A percentile compares a stretch with the other conserved stretches of the same genome.
These are phyloP conservation scores for Eucalyptus tenuipes DNA, from an alignment of 345 rosid species.

Conservation along the genomic window DNA sequence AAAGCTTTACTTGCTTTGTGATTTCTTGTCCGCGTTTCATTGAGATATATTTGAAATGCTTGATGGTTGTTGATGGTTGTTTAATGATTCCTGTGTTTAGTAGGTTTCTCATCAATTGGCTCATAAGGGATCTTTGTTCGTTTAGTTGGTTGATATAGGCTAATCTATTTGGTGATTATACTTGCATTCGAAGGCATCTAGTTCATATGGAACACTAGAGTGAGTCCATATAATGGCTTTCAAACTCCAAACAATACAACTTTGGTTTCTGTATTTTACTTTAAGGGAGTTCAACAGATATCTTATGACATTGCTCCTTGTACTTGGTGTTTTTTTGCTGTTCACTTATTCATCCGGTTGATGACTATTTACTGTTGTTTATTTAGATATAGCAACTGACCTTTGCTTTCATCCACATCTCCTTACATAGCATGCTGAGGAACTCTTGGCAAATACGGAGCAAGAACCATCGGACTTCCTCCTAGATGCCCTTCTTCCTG, in stretches of 20 bases:
- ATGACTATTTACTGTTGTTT: not conserved
- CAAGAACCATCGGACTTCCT: conserved; percentile 42
- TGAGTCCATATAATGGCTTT: not conserved
- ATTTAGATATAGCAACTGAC: not conserved
- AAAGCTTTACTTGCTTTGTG: not conserved
- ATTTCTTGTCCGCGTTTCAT: not conserved
- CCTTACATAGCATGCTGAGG: conserved; percentile 35
- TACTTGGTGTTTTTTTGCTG: not conserved
- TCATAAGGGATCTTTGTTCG: not conserved
- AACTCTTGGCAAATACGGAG: conserved; percentile 36
- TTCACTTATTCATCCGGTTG: not conserved
- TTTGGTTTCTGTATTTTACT: not conserved
- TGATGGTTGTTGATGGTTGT: not conserved
- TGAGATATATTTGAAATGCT: not conserved
- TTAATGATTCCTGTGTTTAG: not conserved
- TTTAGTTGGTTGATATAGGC: not conserved
- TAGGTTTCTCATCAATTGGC: not conserved
- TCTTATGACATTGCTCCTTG: not conserved
- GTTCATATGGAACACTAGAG: not conserved
- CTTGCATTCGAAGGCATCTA: not conserved
- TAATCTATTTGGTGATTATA: not conserved
- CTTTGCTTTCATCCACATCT: not conserved
- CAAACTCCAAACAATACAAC: not conserved
- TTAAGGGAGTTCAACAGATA: not conserved
- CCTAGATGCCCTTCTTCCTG: conserved; percentile 31